These are phyloP conservation scores for Scalesia atractyloides DNA, from an alignment of 129 eudicot species.

Conservation along the genomic window DNA sequence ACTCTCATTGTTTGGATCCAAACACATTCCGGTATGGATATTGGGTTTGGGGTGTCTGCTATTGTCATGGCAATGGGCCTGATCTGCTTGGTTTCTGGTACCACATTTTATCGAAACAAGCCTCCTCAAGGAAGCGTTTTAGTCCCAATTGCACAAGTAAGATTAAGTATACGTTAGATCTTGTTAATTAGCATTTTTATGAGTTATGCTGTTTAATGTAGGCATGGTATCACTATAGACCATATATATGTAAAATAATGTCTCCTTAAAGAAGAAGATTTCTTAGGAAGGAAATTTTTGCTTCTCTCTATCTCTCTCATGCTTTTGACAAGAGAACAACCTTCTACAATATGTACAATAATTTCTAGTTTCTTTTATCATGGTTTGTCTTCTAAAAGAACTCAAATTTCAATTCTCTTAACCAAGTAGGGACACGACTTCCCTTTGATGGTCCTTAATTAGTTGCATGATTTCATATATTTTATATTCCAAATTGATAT, in stretches of 20 bases:
- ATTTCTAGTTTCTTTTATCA: neutral
- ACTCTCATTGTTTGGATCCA: conserved; percentile 89
- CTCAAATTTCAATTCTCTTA: conserved; percentile 12
- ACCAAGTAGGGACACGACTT: conserved; percentile 14
- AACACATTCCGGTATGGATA: conserved; percentile 95
- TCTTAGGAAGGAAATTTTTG: neutral
- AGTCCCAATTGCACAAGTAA: conserved; percentile 82
- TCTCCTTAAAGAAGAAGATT: neutral
- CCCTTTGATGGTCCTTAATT: conserved; percentile 18
- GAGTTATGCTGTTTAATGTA: neutral
- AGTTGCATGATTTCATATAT: conserved; percentile 22
- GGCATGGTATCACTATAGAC: neutral
- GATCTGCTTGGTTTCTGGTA: conserved; percentile 71
- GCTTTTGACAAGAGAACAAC: neutral
- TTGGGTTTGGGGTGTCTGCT: conserved; percentile 96
- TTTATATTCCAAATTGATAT: conserved; percentile 27
- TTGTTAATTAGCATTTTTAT: neutral
- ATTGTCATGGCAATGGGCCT: conserved; percentile 87
- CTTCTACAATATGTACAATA: neutral
- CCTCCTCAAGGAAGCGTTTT: conserved; percentile 84
- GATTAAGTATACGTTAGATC: neutral
- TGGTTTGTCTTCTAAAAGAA: neutral
- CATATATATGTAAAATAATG: neutral
- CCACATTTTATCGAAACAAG: conserved; percentile 68
- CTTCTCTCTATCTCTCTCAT: neutral